Evolutionary conservation across 352 stramenopile genomes (phyloP).

Genomic region (Pythium apleroticum): DNA sequence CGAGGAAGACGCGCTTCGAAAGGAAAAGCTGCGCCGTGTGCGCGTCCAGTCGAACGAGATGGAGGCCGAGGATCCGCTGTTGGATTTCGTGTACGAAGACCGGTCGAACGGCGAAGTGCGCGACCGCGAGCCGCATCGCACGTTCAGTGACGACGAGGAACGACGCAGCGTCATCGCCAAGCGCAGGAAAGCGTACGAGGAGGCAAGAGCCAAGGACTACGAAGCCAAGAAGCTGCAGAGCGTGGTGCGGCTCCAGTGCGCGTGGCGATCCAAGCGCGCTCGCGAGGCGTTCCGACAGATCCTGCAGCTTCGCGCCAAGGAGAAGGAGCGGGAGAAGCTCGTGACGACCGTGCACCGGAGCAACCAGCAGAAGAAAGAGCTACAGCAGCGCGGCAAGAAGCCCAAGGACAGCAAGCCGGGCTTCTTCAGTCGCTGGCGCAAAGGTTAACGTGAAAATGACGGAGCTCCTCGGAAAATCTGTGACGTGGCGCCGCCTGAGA

Average conservation of each 20-base stretch:
- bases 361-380: conserved; percentile 25
- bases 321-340: conserved; percentile 52
- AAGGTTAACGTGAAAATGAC: conserved; percentile 4
- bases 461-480: neutral
- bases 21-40: conserved; percentile 7
- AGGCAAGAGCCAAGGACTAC: conserved; percentile 34
- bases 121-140: conserved; percentile 30
- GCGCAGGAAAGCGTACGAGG: conserved; percentile 41
- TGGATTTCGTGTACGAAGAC: conserved; percentile 63
- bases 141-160: conserved; percentile 29
- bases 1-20: neutral
- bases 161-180: conserved; percentile 39
- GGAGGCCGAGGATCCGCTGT: conserved; percentile 22
- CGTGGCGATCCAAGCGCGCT: conserved; percentile 69
- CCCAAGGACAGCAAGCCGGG: neutral
- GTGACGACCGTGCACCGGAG: conserved; percentile 28
- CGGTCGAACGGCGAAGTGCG: conserved; percentile 47
- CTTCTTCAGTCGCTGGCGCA: conserved; percentile 27
- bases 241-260: conserved; percentile 71
- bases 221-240: conserved; percentile 50
- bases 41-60: conserved; percentile 27
- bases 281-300: conserved; percentile 56
- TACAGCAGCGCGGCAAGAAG: conserved; percentile 17
- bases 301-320: conserved; percentile 57
- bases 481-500: neutral